A percentile compares a stretch with the other conserved stretches of the same genome.
Evolutionary conservation across 495 filamentous ascomycete genomes (phyloP).

Genomic region (Cercophora samala): DNA sequence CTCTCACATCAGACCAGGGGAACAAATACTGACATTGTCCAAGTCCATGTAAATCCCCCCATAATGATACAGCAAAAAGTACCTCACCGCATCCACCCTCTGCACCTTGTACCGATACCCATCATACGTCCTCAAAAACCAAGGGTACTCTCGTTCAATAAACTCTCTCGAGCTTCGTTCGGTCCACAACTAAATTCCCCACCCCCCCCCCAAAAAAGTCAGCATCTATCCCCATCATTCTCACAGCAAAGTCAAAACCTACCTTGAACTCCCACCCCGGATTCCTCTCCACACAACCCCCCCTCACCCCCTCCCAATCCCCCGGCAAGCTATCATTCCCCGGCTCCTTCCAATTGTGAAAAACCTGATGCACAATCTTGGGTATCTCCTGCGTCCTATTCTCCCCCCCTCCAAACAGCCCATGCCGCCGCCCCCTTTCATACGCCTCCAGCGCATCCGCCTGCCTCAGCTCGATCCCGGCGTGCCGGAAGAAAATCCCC

Average conservation of each 20-base stretch:
- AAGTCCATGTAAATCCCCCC: constrained; percentile 89
- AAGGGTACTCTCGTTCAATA: constrained; percentile 72
- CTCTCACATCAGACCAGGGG: background rate
- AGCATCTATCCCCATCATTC: background rate
- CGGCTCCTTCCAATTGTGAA: constrained; percentile 55
- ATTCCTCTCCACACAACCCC: constrained; percentile 73
- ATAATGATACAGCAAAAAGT: constrained; percentile 79
- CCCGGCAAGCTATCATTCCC: constrained; percentile 61
- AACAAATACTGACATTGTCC: constrained; percentile 63
- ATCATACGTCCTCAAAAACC: constrained; percentile 83
- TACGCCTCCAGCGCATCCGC: constrained; percentile 19
- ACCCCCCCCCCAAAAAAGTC: background rate
- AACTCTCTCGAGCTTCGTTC: constrained; percentile 71
- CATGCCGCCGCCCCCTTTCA: background rate
- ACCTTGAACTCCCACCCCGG: constrained; percentile 81
- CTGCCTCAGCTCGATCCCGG: constrained; percentile 29
- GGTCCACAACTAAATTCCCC: constrained; percentile 70
- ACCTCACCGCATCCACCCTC: constrained; percentile 82
- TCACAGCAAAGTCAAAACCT: constrained; percentile 21
- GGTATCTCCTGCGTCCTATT: constrained; percentile 40
- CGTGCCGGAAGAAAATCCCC: constrained; percentile 30
- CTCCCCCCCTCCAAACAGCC: background rate
- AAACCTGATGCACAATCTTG: constrained; percentile 90
- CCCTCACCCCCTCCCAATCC: constrained; percentile 69
- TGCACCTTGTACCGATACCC: constrained; percentile 78